Conservation (phyloP, 352 stramenopile genomes). For the Ophiocytium majus region DNA sequence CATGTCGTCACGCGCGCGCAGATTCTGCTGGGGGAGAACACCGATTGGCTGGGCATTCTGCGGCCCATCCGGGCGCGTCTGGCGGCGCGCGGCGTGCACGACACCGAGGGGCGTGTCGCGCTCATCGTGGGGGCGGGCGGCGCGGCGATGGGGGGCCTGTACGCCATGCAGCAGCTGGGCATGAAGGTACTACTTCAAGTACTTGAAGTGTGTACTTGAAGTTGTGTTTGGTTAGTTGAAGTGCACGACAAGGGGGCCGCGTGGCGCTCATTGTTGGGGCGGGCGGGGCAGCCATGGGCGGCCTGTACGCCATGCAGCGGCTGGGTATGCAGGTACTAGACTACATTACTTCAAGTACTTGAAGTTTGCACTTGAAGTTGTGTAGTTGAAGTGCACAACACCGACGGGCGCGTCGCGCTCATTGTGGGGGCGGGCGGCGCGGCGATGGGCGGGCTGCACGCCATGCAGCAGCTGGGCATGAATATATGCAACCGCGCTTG, state of each 20-base stretch:
- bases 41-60: conserved; percentile 95
- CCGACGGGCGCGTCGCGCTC: conserved; percentile 61
- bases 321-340: conserved; percentile 63
- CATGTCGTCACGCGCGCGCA: too few relatives aligned
- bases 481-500: too few relatives aligned
- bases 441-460: conserved; percentile 91
- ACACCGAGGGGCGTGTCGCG: conserved; percentile 55
- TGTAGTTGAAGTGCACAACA: conserved; percentile 31
- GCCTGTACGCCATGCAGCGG: conserved; percentile 84
- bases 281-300: conserved; percentile 89
- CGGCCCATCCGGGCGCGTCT: conserved; percentile 76
- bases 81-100: conserved; percentile 38
- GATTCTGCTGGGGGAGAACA: conserved; percentile 88
- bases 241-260: conserved; percentile 27
- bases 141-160: conserved; percentile 90
- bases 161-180: conserved; percentile 79
- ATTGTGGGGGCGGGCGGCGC: conserved; percentile 86
- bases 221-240: too few relatives aligned
- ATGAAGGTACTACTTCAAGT: conserved; percentile 49
- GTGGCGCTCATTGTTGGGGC: conserved; percentile 77
- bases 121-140: conserved; percentile 84
- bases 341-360: conserved; percentile 53
- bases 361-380: too few relatives aligned
- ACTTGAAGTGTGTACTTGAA: too few relatives aligned
- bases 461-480: conserved; percentile 74